Base-by-base conservation (phyloP, 2,329 filamentous ascomycete genomes). In the Fusarium domesticum region DNA sequence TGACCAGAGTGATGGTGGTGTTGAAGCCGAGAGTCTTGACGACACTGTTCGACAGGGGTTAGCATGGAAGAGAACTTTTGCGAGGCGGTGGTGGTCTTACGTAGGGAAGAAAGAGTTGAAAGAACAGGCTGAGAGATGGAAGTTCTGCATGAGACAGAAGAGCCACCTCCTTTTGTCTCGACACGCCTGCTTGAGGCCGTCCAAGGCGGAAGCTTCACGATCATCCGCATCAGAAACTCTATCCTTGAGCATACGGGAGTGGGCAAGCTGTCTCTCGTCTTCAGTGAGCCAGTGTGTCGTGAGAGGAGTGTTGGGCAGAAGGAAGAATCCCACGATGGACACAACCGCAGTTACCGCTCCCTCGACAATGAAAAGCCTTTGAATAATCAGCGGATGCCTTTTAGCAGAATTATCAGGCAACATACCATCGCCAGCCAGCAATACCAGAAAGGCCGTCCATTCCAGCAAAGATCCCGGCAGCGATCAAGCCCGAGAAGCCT, bases 401-500 rank as follows among this genome's bases (percentile, higher is more conserved):
- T n/a, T n/a, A n/a, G 2, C 6, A 6, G 2, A 4, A 7, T 4
- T 2, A 23, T 17, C 4, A 3, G 5, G 8, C 6, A 14, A 32
- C 55, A 12, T 42, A 59, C 82, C 80, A 84, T 19, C 79, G 68
- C 82, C 82, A 87, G 6, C 81, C 82, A 3, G 70, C 65, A 1
- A 84, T 65, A 2, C 81, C 83, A 5, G 63, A 64, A 1, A 69
- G 64, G 3, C 75, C 71, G 7, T 63, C 60, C 42, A 63, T 43
- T 3, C 60, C 60, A 10, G 52, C 59, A 2, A 79, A 80, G 39
- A 88, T 84, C 1, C 83, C 79, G 0, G 77, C 78, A 0, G 77
- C 75, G 25, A 83, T 77, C 4, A 81, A 63, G 2, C 81, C 83
- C 0, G 81, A 83, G 56, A 88, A 86, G 0, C 83, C 84, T 1